These are phyloP conservation scores for Aspergillus fumigatiaffinis DNA, from an alignment of 2,329 filamentous ascomycete species.

Conservation along the genomic window DNA sequence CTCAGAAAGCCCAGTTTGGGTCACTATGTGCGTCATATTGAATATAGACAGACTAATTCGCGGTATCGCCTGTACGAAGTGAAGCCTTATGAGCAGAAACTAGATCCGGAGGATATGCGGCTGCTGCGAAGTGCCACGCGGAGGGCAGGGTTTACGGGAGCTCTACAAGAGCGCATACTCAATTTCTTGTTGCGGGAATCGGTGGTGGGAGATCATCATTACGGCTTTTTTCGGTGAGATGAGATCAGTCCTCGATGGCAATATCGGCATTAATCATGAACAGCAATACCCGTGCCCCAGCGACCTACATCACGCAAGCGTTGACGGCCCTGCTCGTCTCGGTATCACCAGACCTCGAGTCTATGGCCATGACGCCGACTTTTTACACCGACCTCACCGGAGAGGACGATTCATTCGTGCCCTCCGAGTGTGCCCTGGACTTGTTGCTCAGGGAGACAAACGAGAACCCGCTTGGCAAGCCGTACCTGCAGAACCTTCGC, in stretches of 20 bases:
- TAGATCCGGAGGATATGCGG: no score
- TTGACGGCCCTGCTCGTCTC: slow-evolving; percentile 16
- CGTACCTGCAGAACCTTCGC: slow-evolving; percentile 13
- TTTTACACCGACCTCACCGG: no score
- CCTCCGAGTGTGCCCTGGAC: no score
- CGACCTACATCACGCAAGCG: slow-evolving; percentile 14
- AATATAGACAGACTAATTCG: background rate
- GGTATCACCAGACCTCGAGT: slow-evolving; percentile 16
- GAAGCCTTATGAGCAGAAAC: no score
- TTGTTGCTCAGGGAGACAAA: no score
- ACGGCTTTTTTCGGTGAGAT: no score
- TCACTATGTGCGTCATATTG: slow-evolving; percentile 15
- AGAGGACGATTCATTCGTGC: no score
- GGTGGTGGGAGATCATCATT: no score
- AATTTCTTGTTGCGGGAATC: slow-evolving; percentile 18
- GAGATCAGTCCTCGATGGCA: no score
- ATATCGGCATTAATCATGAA: background rate
- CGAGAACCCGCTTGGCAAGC: background rate
- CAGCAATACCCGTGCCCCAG: background rate
- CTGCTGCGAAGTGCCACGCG: slow-evolving; percentile 10
- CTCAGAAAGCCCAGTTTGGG: slow-evolving; percentile 16
- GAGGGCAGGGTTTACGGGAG: slow-evolving; percentile 9
- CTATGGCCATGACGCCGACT: slow-evolving; percentile 7
- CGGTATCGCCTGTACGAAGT: no score
- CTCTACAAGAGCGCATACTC: slow-evolving; percentile 6